Base-by-base conservation (phyloP, 352 stramenopile species). In the Globisporangium yorkense region DNA sequence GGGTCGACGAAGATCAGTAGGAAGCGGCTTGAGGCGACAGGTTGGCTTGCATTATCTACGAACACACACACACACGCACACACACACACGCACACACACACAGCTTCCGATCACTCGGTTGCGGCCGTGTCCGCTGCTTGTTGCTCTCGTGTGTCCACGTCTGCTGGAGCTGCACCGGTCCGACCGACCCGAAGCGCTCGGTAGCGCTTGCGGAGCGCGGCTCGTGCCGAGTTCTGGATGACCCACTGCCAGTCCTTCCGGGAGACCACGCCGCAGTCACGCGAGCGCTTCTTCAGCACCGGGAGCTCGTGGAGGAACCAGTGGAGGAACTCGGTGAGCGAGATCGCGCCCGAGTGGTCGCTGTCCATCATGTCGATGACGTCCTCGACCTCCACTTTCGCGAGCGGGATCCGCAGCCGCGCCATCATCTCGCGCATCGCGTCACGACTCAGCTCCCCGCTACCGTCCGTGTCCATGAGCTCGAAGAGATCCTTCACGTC, bases 311-410 rank as follows among this genome's bases (percentile, higher is more conserved):
- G 71, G 6, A 62, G 49, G 51, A 88, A 87, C 80, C 84, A 93
- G 3, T 59, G 63, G 10, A 72, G 72, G 46, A 93, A 93, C 43
- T 93, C 80, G 15, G 50, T 37, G 27, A 90, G 74, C 27, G 80
- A 89, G 24, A 93, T 84, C 6, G 63, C 68, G 0, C 79, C 80
- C 0, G 83, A 91, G 8, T 61, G 63, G 48, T 93, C 83, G 46
- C 66, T 80, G 65, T 93, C 83, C 75, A 93, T 93, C 83, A 93
- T 93, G 13, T 71, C 71, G 18, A 91, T 72, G 9, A 91, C 83
- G 56, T 91, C 83, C 9, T 76, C 67, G 0, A 70, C 56, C 40
- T 93, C 83, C 2, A 77, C 72, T 15, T 55, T 49, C 10, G 67
- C 68, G 35, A 93, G 55, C 5, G 83, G 80, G 18, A 93, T 69